A percentile compares a stretch with the other conserved stretches of the same genome.
Evolutionary conservation across 768 basidiomycete genomes (phyloP).

Genomic region (Chiua virens): DNA sequence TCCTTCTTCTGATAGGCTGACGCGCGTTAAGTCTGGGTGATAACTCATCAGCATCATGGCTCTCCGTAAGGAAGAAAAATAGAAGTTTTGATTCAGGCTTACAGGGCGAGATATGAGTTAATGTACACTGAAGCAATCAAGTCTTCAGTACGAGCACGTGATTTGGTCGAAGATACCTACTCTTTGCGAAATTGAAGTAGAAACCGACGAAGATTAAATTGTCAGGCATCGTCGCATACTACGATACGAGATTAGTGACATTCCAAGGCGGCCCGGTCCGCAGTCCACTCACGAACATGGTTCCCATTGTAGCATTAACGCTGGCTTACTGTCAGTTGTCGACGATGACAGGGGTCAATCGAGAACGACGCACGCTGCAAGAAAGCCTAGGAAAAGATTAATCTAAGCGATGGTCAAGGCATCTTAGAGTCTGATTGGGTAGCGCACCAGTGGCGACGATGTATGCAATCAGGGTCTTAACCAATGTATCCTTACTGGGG

Average conservation of each 20-base stretch:
- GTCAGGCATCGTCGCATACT: constrained; percentile 48
- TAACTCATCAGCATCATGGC: too few relatives aligned
- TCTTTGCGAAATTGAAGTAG: constrained; percentile 51
- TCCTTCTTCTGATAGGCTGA: too few relatives aligned
- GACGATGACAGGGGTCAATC: background rate
- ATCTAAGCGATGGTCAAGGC: background rate
- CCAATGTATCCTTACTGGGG: constrained; percentile 48
- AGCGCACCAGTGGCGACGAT: constrained; percentile 51
- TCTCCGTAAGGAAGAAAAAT: too few relatives aligned
- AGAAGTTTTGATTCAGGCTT: constrained; percentile 2
- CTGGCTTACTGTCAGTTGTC: constrained; percentile 25
- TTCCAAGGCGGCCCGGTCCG: too few relatives aligned
- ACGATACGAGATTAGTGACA: background rate
- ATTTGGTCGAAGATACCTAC: constrained; percentile 28
- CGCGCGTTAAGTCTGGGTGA: too few relatives aligned
- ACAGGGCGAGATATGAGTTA: constrained; percentile 53
- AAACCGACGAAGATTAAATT: constrained; percentile 55
- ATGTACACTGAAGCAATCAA: constrained; percentile 43
- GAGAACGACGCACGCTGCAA: constrained; percentile 35
- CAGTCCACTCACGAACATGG: constrained; percentile 37
- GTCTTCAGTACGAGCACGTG: background rate
- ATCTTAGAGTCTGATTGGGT: too few relatives aligned
- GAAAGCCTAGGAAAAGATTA: constrained; percentile 38
- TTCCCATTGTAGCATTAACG: constrained; percentile 45
- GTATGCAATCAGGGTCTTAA: constrained; percentile 48